phyloP scores from a whole-genome alignment of 2,329 filamentous ascomycete species.

The Paramyrothecium roridum region DNA sequence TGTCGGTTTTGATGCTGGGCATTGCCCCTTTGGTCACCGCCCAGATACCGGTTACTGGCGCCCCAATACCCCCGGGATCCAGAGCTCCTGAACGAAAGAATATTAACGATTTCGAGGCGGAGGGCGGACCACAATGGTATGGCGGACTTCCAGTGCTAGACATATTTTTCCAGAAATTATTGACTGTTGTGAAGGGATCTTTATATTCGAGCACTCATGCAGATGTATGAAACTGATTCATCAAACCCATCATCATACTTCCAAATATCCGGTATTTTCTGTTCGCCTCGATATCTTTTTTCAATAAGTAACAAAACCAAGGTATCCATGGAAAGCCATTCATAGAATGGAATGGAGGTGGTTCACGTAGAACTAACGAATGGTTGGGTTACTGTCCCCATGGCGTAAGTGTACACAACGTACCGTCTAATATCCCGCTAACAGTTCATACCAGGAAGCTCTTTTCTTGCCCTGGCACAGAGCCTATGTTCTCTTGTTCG shows the following conservation, averaged over 20 bases:
- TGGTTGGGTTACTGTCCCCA: constrained; percentile 45
- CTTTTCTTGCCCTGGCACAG: constrained; percentile 55
- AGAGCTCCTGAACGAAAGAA: constrained; percentile 42
- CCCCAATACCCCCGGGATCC: constrained; percentile 29
- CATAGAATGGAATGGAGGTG: constrained; percentile 39
- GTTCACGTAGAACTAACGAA: constrained; percentile 18
- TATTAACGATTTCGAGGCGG: constrained; percentile 41
- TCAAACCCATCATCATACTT: constrained; percentile 46
- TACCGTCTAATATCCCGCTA: neutral
- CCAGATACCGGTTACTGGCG: constrained; percentile 33
- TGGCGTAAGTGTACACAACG: constrained; percentile 29
- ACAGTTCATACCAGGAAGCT: constrained; percentile 36
- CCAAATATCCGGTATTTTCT: constrained; percentile 40
- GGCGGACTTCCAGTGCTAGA: no score
- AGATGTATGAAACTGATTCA: constrained; percentile 37
- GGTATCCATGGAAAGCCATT: constrained; percentile 41
- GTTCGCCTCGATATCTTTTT: neutral
- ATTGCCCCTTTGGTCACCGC: constrained; percentile 17
- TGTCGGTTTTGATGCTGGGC: constrained; percentile 20
- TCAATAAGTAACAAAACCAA: constrained; percentile 10
- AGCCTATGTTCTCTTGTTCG: constrained; percentile 50
- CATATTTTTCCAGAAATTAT: neutral
- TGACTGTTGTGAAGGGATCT: constrained; percentile 36
- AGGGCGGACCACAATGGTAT: constrained; percentile 42
- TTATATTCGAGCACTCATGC: constrained; percentile 42